These are phyloP conservation scores for Trichoderma reesei DNA, from an alignment of 495 filamentous ascomycete species.

Conservation along the genomic window DNA sequence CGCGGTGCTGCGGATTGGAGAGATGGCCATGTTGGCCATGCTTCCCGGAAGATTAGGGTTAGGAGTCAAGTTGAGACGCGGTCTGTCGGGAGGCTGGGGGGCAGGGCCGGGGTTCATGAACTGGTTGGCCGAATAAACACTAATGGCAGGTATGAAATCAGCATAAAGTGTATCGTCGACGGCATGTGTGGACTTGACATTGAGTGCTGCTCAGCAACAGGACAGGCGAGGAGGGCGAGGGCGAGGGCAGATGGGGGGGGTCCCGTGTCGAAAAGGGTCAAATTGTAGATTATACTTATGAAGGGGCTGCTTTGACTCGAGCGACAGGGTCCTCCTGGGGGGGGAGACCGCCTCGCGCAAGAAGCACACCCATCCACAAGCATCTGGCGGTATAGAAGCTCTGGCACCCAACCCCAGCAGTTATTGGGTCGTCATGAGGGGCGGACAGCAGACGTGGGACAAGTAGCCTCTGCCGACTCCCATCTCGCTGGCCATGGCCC, in stretches of 20 bases:
- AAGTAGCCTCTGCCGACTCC: not conserved
- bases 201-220: not conserved
- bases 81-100: constrained; percentile 79
- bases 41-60: constrained; percentile 64
- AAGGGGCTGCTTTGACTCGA: constrained; percentile 1
- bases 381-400: constrained; percentile 1
- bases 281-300: constrained; percentile 3
- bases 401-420: not conserved
- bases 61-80: constrained; percentile 67
- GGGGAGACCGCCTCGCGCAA: not conserved
- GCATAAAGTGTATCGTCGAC: constrained; percentile 7
- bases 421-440: not conserved
- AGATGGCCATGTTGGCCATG: constrained; percentile 64
- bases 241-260: too few species aligned
- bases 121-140: constrained; percentile 56
- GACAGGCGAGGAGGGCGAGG: not conserved
- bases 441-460: not conserved
- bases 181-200: constrained; percentile 11
- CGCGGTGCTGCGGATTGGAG: constrained; percentile 41
- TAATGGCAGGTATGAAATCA: constrained; percentile 17
- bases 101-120: constrained; percentile 98
- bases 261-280: not conserved
- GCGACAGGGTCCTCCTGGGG: constrained; percentile 2
- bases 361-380: constrained; percentile 7
- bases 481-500: constrained; percentile 3